phyloP scores from a whole-genome alignment of 345 rosid species.

The Dipteronia dyeriana region DNA sequence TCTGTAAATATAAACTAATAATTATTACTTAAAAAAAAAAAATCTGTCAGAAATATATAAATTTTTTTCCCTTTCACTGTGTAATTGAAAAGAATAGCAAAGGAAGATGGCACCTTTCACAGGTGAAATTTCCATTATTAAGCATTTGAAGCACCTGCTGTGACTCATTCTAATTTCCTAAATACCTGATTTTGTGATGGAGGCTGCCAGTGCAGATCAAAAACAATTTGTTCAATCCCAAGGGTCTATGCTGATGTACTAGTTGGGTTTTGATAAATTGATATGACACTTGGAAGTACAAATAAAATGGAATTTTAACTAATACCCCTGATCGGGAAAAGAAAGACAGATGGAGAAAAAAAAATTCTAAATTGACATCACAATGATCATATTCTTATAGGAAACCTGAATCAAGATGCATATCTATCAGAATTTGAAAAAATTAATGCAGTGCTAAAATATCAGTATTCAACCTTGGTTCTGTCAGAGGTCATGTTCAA shows the following conservation, averaged over 20 bases:
- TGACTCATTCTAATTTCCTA: not conserved
- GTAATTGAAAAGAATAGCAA: not conserved
- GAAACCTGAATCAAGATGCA: conserved; percentile 3
- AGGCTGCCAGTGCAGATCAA: not conserved
- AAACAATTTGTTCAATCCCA: not conserved
- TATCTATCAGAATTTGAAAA: conserved; percentile 5
- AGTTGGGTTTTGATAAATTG: not conserved
- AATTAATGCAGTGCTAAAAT: conserved; percentile 9
- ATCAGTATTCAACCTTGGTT: conserved; percentile 70
- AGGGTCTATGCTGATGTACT: not conserved
- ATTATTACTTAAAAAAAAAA: not conserved
- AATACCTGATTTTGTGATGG: not conserved
- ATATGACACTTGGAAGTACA: not conserved
- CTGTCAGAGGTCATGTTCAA: conserved; percentile 89
- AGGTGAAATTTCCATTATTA: conserved; percentile 6
- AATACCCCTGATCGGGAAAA: not conserved
- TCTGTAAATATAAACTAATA: conserved; percentile 16
- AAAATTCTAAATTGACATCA: not conserved
- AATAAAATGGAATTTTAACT: not conserved
- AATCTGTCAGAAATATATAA: not conserved
- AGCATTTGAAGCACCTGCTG: not conserved
- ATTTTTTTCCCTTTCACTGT: not conserved
- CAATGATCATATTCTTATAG: not conserved
- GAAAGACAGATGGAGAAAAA: not conserved
- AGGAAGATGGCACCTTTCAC: not conserved